Conservation (phyloP, 805 yeast species). For the Wickerhamia fluorescens region DNA sequence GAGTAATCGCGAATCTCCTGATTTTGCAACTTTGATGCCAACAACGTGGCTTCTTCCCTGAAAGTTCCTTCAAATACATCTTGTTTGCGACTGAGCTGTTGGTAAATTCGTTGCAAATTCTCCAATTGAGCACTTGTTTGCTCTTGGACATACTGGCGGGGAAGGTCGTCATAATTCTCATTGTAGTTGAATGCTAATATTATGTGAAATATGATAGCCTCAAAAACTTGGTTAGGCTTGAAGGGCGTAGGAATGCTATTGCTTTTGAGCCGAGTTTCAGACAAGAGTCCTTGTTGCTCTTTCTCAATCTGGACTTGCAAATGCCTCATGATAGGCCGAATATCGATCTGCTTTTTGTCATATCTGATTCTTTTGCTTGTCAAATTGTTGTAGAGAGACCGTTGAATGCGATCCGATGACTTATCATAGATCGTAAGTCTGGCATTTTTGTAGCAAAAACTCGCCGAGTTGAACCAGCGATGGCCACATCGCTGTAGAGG, state of each 20-base stretch:
- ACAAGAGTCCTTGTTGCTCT: constrained; percentile 1
- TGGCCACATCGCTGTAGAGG: too few species aligned
- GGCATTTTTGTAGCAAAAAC: too few species aligned
- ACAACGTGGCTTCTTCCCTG: not conserved
- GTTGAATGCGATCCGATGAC: constrained; percentile 8
- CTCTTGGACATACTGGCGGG: too few species aligned
- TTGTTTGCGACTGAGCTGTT: too few species aligned
- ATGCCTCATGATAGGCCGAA: constrained; percentile 10
- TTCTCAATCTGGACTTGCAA: constrained; percentile 6
- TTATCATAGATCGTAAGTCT: too few species aligned
- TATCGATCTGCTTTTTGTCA: constrained; percentile 3
- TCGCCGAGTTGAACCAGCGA: too few species aligned
- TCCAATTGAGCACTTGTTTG: not conserved
- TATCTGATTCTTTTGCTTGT: too few species aligned
- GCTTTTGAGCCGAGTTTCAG: not conserved
- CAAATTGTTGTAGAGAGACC: constrained; percentile 10
- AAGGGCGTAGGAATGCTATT: constrained; percentile 7
- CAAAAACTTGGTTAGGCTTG: constrained; percentile 4
- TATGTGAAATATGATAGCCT: constrained; percentile 3
- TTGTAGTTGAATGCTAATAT: constrained; percentile 3
- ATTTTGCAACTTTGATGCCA: not conserved
- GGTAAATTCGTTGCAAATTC: not conserved
- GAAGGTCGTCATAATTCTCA: too few species aligned
- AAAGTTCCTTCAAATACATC: too few species aligned
- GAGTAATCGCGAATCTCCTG: not conserved